Evolutionary conservation across 768 basidiomycete species (phyloP), one percentile per base, ranked within the genome.

Genomic region (Boletus patriciae): DNA sequence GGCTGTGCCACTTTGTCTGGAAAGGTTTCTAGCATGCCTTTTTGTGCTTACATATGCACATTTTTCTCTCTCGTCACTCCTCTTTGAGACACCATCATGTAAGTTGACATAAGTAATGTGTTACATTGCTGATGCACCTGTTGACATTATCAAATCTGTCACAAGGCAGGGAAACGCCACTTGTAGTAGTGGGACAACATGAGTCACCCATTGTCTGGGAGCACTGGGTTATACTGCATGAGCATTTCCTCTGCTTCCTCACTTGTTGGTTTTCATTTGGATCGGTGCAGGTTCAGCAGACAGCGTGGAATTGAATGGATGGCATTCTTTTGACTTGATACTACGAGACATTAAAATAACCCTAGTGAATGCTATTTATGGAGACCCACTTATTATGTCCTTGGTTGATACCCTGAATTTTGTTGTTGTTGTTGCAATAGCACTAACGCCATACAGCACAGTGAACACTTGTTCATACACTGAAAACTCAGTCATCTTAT

Each of bases 321-420:
- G 63, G 90, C 88, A 59, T 86, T 75, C 60, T 84, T 85, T 55
- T 77, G 79, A 49, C 82, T 94, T 18, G 94, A 89, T 50, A 94
- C 95, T 97, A 45, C 10, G n/a, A 33, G 18, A 11, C 15, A 11
- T 52, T 23, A 65, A 40, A 27, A 45, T 31, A 38, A 12, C 8
- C 18, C 5, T 19, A 31, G 50, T 50, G n/a, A 36, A 49, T 11
- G 21, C 12, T 0, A 46, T 37, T 18, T 27, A 57, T 36, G 18
- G 6, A 41, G n/a, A 77, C 84, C 19, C 58, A 94, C 95, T 82
- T 47, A 98, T 85, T 27, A 98, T 73, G 65, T 97, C 92, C 68
- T 91, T 94, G 49, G 81, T 80, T 0, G 92, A 83, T 58, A 98
- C 92, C 0, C 96, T 95, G 60, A 87, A 92, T 71, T 89, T 92